Base-by-base conservation (phyloP, 169 alveolate species). In the Cryptosporidium ryanae region DNA sequence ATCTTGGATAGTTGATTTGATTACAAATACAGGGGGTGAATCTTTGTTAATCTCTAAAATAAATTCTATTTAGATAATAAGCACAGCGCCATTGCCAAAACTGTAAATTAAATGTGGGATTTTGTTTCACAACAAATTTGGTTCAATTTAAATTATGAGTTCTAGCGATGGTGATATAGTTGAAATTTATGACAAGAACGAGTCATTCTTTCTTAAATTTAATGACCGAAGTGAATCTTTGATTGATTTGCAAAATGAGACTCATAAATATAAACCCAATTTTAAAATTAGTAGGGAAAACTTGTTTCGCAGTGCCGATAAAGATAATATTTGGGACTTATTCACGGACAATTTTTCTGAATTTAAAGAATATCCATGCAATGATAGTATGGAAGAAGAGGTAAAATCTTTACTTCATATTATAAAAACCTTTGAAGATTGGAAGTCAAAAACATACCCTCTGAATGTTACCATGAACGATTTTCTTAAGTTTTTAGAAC, bases 381-480 rank as follows among this genome's bases (percentile, higher is more conserved):
- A 17, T 32, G 12, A 4, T 38, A 49, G 63, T n/a, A n/a, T 29
- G 32, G 61, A 55, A 8, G 46, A 76, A 17, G 87, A 76, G 23
- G 23, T 59, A 1, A 34, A 61, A 25, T 59, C 76, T 18, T 15
- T 76, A 2, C 59, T 44, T 21, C 31, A 57, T 6, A 5, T 76
- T 25, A 55, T 76, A 13, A 38, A 61, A 43, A 27, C 59, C 38
- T 76, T 76, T 21, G 87, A 76, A 76, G 32, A 76, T 15, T 76
- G 87, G 87, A 76, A 32, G 59, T 57, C 71, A 10, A 18, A 23
- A 18, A 25, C 63, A 32, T 76, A 46, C n/a, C 46, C 63, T 7
- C 15, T 55, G 18, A 76, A 59, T 23, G 27, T 76, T 23, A 57
- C 76, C 43, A 57, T 76, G 38, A n/a, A 34, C n/a, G 87, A 76